Conservation (phyloP, 352 stramenopile species). For the Globisporangium lucens region DNA sequence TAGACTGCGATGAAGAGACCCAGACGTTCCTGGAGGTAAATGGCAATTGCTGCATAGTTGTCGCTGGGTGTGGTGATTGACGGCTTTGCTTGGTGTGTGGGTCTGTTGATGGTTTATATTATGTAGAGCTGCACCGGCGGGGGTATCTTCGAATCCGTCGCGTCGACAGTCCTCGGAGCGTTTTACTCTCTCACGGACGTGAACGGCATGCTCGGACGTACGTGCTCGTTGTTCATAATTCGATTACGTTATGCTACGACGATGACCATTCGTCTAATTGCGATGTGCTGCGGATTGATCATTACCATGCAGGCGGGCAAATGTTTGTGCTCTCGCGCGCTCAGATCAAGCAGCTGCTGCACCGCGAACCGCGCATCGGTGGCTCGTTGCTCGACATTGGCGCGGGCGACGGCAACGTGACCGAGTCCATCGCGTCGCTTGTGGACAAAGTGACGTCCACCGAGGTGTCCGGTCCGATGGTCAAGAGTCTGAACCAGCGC, state of each 20-base stretch:
- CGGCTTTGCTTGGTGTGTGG: neutral
- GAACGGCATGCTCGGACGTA: constrained; percentile 83
- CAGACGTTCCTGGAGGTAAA: constrained; percentile 64
- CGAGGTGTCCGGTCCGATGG: constrained; percentile 79
- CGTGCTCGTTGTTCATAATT: neutral
- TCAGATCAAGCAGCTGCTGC: constrained; percentile 68
- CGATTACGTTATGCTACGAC: neutral
- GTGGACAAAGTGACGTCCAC: constrained; percentile 67
- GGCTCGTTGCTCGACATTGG: constrained; percentile 76
- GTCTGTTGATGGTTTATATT: neutral
- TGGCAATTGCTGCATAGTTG: neutral
- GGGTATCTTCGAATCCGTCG: constrained; percentile 58
- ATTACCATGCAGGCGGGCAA: constrained; percentile 51
- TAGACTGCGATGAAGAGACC: constrained; percentile 77
- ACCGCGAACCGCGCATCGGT: constrained; percentile 39
- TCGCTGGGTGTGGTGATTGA: no score
- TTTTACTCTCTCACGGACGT: constrained; percentile 84
- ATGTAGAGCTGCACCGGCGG: constrained; percentile 72
- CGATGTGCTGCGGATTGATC: neutral
- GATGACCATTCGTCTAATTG: neutral
- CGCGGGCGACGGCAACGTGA: constrained; percentile 83
- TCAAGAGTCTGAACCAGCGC: constrained; percentile 64
- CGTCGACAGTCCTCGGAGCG: constrained; percentile 62
- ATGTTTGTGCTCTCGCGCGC: constrained; percentile 84
- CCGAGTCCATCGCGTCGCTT: constrained; percentile 69